Evolutionary conservation across 2,329 filamentous ascomycete genomes (phyloP).

Genomic region (Orbilia ellipsospora): DNA sequence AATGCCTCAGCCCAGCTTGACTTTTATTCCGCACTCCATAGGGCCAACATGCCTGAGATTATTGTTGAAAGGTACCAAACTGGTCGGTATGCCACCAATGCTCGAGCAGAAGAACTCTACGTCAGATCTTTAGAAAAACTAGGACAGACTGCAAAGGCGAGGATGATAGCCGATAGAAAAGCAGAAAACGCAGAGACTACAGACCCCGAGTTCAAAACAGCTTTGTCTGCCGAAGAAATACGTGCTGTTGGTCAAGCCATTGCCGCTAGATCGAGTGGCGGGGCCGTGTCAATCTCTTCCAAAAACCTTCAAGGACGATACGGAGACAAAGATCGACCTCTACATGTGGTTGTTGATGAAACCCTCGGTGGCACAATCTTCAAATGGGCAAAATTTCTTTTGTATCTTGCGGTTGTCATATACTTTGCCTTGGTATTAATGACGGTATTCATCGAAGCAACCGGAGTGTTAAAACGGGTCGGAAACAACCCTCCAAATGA

Average conservation of each 20-base stretch:
- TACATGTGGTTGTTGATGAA: constrained; percentile 96
- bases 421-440: constrained; percentile 84
- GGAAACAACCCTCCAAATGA: constrained; percentile 78
- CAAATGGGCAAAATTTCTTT: constrained; percentile 88
- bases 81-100: constrained; percentile 83
- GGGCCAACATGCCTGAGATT: constrained; percentile 93
- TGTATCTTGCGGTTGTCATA: constrained; percentile 79
- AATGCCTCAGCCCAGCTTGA: constrained; percentile 90
- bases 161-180: constrained; percentile 60
- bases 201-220: constrained; percentile 65
- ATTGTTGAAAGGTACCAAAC: constrained; percentile 89
- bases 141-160: constrained; percentile 61
- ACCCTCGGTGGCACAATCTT: constrained; percentile 81
- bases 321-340: constrained; percentile 82
- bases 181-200: constrained; percentile 61
- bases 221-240: constrained; percentile 68
- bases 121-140: constrained; percentile 72
- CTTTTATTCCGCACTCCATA: constrained; percentile 90
- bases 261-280: constrained; percentile 76
- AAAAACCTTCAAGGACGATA: constrained; percentile 63
- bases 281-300: constrained; percentile 71
- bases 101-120: constrained; percentile 81
- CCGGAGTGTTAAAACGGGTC: constrained; percentile 82
- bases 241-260: constrained; percentile 85
- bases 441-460: constrained; percentile 82